Evolutionary conservation across 148 eudicot species (phyloP), one percentile per base, ranked within the genome.

Genomic region (Hydrangea macrophylla): DNA sequence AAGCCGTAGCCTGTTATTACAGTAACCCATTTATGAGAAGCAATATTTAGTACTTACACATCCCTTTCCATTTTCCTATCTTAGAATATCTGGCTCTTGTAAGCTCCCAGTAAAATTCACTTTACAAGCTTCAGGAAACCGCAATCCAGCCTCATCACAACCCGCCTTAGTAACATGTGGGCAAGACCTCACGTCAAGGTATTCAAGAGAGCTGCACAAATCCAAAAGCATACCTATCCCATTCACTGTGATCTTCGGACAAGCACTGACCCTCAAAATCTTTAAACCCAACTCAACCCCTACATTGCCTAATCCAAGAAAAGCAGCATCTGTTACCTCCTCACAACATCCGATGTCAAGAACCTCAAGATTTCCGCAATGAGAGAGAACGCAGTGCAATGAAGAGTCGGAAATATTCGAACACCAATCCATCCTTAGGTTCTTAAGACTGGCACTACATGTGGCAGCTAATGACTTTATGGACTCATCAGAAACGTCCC

Each of bases 341-440:
- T 91, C 99, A 65, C 99, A 95, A 73, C 97, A 95, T 18, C 96
- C 89, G 26, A 90, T 75, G 62, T 88, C 99, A 18, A 94, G 89
- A 30, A 81, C 91, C 79, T 85, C 88, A 37, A 94, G 73, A 74
- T 79, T 81, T 63, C 71, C 79, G 84, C 97, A 95, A 44, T 79
- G 69, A 0, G 76, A 67, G 11, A 95, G 70, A 30, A 95, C 60
- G 75, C 78, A 82, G 33, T 61, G 78, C 74, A 95, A 61, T 4
- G 97, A 87, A 57, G 83, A 65, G 70, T 91, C 96, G 11, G 97
- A 81, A 40, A 91, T 73, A 60, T 87, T 87, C 62, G 84, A 70
- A 79, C 99, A 95, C 96, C 99, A 95, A 75, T 89, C 97, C 99
- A 95, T 87, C 54, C 90, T 77, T 48, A 95, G 82, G 57, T 73